Evolutionary conservation across 257 asterid genomes (phyloP).

Genomic region (Plectranthus barbatus): DNA sequence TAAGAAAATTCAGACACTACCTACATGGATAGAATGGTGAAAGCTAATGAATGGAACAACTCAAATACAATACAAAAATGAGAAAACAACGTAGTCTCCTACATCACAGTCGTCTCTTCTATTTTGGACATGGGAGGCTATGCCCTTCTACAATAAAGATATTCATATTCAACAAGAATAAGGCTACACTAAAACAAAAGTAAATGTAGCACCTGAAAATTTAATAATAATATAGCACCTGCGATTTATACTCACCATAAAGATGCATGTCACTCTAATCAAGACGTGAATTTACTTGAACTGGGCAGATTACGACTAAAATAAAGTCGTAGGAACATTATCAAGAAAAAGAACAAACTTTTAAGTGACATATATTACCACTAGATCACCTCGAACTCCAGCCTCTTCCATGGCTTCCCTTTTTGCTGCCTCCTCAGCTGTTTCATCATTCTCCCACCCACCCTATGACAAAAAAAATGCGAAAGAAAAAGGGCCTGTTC

Average conservation of each 20-base stretch:
- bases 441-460: slow-evolving; percentile 98
- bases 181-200: not conserved
- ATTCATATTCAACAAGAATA: not conserved
- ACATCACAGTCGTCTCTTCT: not conserved
- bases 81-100: not conserved
- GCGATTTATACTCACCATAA: not conserved
- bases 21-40: not conserved
- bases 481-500: not conserved
- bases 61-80: not conserved
- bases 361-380: slow-evolving; percentile 33
- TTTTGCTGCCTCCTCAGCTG: slow-evolving; percentile 78
- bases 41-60: not conserved
- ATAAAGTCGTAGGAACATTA: not conserved
- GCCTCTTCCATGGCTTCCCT: too few relatives aligned
- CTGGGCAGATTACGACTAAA: not conserved
- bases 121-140: not conserved
- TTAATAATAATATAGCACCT: too few relatives aligned
- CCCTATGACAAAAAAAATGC: too few relatives aligned
- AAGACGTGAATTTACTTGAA: not conserved
- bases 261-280: not conserved
- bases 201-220: too few relatives aligned
- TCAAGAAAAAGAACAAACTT: not conserved
- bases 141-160: too few relatives aligned
- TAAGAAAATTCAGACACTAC: too few relatives aligned
- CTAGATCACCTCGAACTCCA: too few relatives aligned